phyloP scores from a whole-genome alignment of 139 green algal genomes.

The Haematococcus lacustris region DNA sequence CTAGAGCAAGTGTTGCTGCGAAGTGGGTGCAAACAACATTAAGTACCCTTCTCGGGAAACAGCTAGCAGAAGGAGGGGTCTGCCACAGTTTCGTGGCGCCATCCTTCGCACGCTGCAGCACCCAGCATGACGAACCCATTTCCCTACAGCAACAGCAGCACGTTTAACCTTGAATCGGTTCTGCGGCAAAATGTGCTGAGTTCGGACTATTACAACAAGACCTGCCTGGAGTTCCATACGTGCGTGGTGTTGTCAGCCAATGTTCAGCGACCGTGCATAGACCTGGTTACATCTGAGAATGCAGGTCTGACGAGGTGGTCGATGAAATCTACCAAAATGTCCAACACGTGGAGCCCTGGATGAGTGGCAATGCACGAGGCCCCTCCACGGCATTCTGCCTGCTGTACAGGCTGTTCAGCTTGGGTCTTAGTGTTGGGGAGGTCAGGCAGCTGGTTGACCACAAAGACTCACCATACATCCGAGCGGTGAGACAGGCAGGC shows the following conservation, averaged over 20 bases:
- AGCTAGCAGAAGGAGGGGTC: too few species aligned
- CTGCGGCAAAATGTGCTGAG: constrained; percentile 71
- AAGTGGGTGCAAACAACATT: too few species aligned
- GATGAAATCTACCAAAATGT: constrained; percentile 82
- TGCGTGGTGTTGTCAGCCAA: too few species aligned
- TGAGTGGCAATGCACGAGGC: constrained; percentile 89
- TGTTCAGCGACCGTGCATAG: too few species aligned
- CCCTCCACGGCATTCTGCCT: constrained; percentile 90
- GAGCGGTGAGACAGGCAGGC: constrained; percentile 61
- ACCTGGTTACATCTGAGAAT: too few species aligned
- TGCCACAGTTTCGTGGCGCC: too few species aligned
- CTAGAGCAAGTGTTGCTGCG: too few species aligned
- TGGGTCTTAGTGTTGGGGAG: constrained; percentile 61
- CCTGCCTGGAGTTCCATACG: constrained; percentile 45
- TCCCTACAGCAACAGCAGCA: constrained; percentile 55
- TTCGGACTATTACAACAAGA: constrained; percentile 67
- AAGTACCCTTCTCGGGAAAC: too few species aligned
- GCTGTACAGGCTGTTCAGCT: constrained; percentile 70
- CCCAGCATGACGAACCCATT: constrained; percentile 3
- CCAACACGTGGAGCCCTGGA: constrained; percentile 90
- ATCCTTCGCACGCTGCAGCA: too few species aligned
- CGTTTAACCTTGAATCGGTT: constrained; percentile 80
- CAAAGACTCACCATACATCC: constrained; percentile 89
- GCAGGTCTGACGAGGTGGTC: constrained; percentile 63
- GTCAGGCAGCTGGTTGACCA: constrained; percentile 75